Percentiles rank a stretch among this genome's conserved stretches.
Evolutionary conservation across 1,284 basidiomycete genomes (phyloP).

Genomic region (Takashimella tepidaria): DNA sequence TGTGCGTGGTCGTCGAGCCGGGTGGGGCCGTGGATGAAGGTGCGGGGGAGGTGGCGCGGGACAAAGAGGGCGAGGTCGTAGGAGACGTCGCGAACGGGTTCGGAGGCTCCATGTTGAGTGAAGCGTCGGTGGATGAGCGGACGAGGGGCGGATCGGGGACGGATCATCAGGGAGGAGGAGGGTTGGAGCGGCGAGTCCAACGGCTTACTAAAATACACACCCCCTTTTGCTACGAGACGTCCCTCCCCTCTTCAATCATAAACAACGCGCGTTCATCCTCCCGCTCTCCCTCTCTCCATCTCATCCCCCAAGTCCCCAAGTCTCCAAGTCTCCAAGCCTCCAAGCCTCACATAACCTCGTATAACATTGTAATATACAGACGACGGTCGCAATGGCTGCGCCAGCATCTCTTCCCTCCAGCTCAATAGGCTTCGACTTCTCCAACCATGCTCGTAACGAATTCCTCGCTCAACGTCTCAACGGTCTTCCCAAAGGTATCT

Average conservation of each 20-base stretch:
- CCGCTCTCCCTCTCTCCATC: background rate
- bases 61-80: constrained; percentile 8
- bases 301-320: constrained; percentile 3
- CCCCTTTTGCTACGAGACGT: background rate
- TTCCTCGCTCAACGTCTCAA: constrained; percentile 55
- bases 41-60: constrained; percentile 11
- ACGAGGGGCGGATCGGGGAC: background rate
- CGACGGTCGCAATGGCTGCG: constrained; percentile 28
- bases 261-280: background rate
- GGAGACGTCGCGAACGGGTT: constrained; percentile 14
- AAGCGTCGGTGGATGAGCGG: background rate
- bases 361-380: too few relatives aligned
- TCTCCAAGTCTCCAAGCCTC: background rate
- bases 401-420: constrained; percentile 22
- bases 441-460: constrained; percentile 68
- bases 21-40: too few relatives aligned
- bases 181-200: background rate
- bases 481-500: constrained; percentile 50
- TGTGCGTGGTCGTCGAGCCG: background rate
- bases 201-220: background rate
- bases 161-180: background rate
- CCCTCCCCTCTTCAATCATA: background rate
- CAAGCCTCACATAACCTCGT: constrained; percentile 1
- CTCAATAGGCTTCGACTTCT: constrained; percentile 63
- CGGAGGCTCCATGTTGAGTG: constrained; percentile 15